phyloP scores from a whole-genome alignment of 495 filamentous ascomycete genomes.

The Lindgomyces ingoldianus region DNA sequence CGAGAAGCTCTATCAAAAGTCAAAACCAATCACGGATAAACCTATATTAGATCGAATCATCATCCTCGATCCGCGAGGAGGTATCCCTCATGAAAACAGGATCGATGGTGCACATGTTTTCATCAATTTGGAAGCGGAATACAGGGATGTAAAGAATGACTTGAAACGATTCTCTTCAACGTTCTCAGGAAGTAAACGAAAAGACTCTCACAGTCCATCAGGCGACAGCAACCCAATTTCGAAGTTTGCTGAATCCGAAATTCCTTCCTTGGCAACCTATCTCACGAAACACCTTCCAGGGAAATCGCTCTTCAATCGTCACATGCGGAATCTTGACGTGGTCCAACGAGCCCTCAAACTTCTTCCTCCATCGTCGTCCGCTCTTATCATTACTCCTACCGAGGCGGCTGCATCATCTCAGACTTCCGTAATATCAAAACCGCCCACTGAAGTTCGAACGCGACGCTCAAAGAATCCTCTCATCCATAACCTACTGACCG shows the following conservation, averaged over 20 bases:
- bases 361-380: slow-evolving; percentile 84
- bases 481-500: slow-evolving; percentile 94
- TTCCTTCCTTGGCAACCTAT: neutral
- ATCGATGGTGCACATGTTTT: slow-evolving; percentile 79
- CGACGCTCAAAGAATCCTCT: slow-evolving; percentile 82
- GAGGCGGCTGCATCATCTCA: slow-evolving; percentile 72
- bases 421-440: slow-evolving; percentile 46
- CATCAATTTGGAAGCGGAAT: slow-evolving; percentile 94
- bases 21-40: slow-evolving; percentile 26
- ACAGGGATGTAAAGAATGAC: slow-evolving; percentile 62
- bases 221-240: neutral
- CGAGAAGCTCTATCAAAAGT: neutral
- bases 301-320: slow-evolving; percentile 17
- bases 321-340: slow-evolving; percentile 69
- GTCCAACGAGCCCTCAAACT: slow-evolving; percentile 67
- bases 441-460: slow-evolving; percentile 68
- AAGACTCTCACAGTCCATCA: neutral
- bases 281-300: neutral
- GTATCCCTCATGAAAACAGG: slow-evolving; percentile 71
- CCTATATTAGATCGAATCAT: slow-evolving; percentile 83
- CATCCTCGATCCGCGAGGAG: slow-evolving; percentile 83
- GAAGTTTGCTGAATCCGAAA: no score
- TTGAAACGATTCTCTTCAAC: slow-evolving; percentile 44
- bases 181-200: neutral
- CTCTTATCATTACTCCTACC: slow-evolving; percentile 78